Evolutionary conservation across 768 basidiomycete genomes (phyloP).

Genomic region (Boletus pseudopeckii): DNA sequence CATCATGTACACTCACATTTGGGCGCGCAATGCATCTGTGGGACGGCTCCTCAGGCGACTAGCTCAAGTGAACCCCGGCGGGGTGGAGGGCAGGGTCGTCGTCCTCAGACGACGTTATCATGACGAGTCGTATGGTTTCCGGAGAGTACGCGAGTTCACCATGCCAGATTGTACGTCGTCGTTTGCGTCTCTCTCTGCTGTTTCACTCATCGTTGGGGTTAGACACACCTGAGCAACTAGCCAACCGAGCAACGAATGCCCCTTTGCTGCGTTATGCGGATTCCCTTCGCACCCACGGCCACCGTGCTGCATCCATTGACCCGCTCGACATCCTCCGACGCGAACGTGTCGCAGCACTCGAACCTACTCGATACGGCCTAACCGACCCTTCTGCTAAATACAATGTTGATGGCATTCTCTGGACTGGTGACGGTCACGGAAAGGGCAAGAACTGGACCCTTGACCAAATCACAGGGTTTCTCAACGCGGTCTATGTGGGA

Average conservation of each 20-base stretch:
- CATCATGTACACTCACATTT: slow-evolving; percentile 18
- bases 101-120: slow-evolving; percentile 49
- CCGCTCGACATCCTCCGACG: slow-evolving; percentile 85
- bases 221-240: slow-evolving; percentile 66
- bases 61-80: neutral
- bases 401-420: slow-evolving; percentile 78
- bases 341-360: slow-evolving; percentile 73
- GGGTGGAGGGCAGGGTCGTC: slow-evolving; percentile 16
- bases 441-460: slow-evolving; percentile 57
- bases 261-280: slow-evolving; percentile 86
- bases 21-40: slow-evolving; percentile 11
- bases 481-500: slow-evolving; percentile 75
- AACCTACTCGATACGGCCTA: slow-evolving; percentile 76
- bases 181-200: neutral
- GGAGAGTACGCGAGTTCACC: slow-evolving; percentile 57
- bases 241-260: slow-evolving; percentile 69
- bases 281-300: slow-evolving; percentile 79
- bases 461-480: slow-evolving; percentile 63
- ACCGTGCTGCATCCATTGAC: slow-evolving; percentile 82
- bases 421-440: slow-evolving; percentile 44
- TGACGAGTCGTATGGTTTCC: slow-evolving; percentile 77
- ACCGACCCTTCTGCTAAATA: slow-evolving; percentile 49
- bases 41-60: slow-evolving; percentile 10
- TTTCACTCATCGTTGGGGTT: neutral
- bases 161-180: slow-evolving; percentile 67